Conservation (phyloP, 768 basidiomycete species). For the Naganishia vaughanmartiniae region DNA sequence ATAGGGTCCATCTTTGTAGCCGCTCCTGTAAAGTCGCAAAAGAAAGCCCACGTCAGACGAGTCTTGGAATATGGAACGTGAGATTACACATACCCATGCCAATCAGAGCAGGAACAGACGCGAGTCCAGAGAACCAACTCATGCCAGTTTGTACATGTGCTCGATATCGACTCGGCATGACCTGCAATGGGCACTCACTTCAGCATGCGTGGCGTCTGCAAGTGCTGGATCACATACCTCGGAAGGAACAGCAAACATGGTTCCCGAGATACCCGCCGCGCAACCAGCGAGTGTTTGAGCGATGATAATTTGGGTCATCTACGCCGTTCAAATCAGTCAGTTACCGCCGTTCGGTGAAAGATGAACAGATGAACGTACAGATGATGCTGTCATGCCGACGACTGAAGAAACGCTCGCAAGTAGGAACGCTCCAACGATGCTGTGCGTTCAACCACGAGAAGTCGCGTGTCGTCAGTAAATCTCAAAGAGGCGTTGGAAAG, state of each 20-base stretch:
- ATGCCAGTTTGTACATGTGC: neutral
- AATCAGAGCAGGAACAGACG: neutral
- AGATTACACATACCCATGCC: neutral
- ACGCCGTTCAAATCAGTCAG: neutral
- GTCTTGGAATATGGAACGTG: too few relatives aligned
- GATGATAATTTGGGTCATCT: neutral
- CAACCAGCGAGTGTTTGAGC: conserved; percentile 2
- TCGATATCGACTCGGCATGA: conserved; percentile 3
- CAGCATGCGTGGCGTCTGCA: neutral
- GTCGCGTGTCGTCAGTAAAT: neutral
- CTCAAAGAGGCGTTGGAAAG: neutral
- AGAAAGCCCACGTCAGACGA: neutral
- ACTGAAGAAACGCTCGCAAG: neutral
- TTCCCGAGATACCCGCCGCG: neutral
- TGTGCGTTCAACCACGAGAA: neutral
- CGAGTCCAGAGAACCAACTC: conserved; percentile 2
- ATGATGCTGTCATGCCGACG: neutral
- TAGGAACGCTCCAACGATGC: neutral
- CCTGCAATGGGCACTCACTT: neutral
- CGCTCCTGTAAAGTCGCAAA: neutral
- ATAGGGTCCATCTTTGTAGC: neutral
- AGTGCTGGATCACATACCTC: neutral
- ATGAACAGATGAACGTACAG: neutral
- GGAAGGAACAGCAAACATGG: conserved; percentile 7
- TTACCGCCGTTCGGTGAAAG: neutral